Evolutionary conservation across 2,329 filamentous ascomycete genomes (phyloP), one percentile per base, ranked within the genome.

Genomic region (Aspergillus quadrilineatus): DNA sequence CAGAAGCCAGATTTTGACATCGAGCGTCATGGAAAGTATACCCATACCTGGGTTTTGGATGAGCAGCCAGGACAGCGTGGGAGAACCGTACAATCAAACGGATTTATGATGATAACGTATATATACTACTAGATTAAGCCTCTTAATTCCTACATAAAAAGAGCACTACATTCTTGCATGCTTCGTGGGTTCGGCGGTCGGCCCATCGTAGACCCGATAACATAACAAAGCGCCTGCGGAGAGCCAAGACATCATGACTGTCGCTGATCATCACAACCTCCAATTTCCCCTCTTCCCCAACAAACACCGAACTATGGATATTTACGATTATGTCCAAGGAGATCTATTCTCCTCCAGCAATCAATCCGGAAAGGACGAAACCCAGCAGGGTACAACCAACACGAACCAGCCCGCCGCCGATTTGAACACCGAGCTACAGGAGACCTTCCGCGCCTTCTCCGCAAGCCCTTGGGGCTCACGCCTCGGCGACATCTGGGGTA

Each of bases 311-410:
- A 50, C 54, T 54, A 97, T 99, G 94, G 94, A 99, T 84, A 82
- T 95, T 69, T 99, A 97, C 82, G 94, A 99, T 71, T 92, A 96
- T 75, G 96, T 97, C 68, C 87, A 91, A 72, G 91, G 96, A 78
- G 88, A 94, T 73, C 83, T 85, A 50, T 82, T 90, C 65, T 60
- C 72, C 60, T 80, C 84, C 39, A 82, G 85, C 66, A 80, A 86
- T 56, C 59, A 65, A 48, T 60, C 67, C 34, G 73, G 76, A 36
- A 77, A 80, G 61, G 76, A 79, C 59, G 76, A 78, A 43, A 73
- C 74, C 46, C 70, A 79, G 48, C 70, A 77, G 77, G 55, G 84
- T 36, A 51, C 65, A 28, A 55, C 70, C 45, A 65, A 66, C 26
- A 54, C 65, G 47, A 63, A 69, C 57, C 65, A 67, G 58, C 67